Evolutionary conservation across 495 filamentous ascomycete species (phyloP).

Genomic region (Chaetomium fimeti): DNA sequence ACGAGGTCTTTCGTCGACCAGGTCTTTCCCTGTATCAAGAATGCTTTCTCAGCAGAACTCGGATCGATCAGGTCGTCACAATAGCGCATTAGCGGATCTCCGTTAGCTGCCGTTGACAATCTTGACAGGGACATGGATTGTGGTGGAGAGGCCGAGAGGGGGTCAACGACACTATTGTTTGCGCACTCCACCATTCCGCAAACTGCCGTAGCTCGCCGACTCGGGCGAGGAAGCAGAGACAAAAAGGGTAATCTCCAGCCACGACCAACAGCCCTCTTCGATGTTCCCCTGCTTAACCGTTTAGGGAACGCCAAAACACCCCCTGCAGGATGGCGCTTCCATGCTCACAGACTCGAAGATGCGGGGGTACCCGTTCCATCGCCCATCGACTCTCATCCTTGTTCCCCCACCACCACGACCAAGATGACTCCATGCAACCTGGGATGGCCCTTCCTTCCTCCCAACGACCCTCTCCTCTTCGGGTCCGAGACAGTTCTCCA

Average conservation of each 20-base stretch:
- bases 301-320: constrained; percentile 5
- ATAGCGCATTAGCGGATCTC: neutral
- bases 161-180: neutral
- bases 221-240: neutral
- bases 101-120: neutral
- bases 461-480: neutral
- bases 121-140: neutral
- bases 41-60: neutral
- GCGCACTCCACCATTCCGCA: neutral
- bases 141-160: neutral
- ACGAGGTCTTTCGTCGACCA: neutral
- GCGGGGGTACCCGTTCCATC: neutral
- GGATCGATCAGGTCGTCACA: neutral
- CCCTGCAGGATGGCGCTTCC: constrained; percentile 8
- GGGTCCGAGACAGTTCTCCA: constrained; percentile 8
- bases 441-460: neutral
- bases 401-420: neutral
- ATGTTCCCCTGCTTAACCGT: neutral
- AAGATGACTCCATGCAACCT: constrained; percentile 15
- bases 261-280: neutral
- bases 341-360: neutral
- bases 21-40: neutral
- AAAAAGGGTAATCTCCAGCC: neutral
- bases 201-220: neutral
- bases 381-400: neutral